A percentile compares a stretch with the other conserved stretches of the same genome.
These are phyloP conservation scores for Xerophyta viscosa DNA, from an alignment of 106 monocot species.

Conservation along the genomic window DNA sequence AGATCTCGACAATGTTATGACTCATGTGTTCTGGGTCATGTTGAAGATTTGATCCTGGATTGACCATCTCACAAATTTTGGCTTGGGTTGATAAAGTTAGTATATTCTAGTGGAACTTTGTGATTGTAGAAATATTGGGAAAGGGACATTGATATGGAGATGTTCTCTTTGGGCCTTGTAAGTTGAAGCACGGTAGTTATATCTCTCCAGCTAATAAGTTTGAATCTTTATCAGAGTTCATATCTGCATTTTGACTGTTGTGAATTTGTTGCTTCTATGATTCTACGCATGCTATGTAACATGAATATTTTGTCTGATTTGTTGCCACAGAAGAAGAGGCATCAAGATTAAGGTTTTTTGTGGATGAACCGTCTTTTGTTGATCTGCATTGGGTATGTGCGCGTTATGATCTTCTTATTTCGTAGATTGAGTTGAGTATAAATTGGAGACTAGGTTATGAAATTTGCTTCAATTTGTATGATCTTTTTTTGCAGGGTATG, in stretches of 20 bases:
- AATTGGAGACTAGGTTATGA: background rate
- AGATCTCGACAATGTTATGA: no score
- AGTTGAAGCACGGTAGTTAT: no score
- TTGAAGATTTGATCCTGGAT: no score
- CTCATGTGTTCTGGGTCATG: no score
- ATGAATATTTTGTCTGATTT: background rate
- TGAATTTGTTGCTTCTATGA: background rate
- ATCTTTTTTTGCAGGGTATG: constrained; percentile 65
- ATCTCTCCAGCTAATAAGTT: no score
- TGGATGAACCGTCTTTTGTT: constrained; percentile 76
- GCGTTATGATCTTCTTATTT: background rate
- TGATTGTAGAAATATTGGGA: no score
- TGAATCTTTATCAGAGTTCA: no score
- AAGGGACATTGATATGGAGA: no score
- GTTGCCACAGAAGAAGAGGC: constrained; percentile 68
- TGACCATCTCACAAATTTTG: no score
- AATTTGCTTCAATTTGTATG: background rate
- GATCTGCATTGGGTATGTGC: constrained; percentile 91
- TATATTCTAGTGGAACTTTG: no score
- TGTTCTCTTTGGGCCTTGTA: no score
- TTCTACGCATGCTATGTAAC: background rate
- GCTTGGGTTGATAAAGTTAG: no score
- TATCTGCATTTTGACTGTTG: background rate
- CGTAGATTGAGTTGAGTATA: background rate
- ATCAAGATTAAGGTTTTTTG: constrained; percentile 44